These are phyloP conservation scores for Alternaria sp. DNA, from an alignment of 2,329 filamentous ascomycete species.

Conservation along the genomic window DNA sequence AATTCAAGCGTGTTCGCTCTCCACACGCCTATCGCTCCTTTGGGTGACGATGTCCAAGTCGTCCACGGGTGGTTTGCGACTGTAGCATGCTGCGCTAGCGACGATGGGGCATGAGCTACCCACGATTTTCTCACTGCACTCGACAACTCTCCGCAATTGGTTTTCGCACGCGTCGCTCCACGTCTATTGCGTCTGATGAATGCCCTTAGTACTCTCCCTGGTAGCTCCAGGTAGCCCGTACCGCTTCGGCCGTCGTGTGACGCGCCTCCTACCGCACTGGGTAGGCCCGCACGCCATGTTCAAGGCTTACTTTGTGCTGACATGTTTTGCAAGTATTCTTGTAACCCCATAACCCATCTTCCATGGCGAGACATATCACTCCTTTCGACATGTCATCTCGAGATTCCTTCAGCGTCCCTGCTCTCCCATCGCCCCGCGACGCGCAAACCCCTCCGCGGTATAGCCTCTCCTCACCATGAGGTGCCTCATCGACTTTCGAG, in stretches of 20 bases:
- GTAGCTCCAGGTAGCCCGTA: constrained; percentile 40
- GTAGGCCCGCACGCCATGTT: constrained; percentile 13
- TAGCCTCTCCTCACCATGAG: constrained; percentile 6
- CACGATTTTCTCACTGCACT: constrained; percentile 15
- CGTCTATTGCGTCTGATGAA: constrained; percentile 40
- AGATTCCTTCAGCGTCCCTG: neutral
- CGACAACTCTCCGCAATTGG: constrained; percentile 19
- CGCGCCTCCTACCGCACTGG: constrained; percentile 19
- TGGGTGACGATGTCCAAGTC: neutral
- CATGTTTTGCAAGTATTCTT: neutral
- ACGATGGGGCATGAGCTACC: constrained; percentile 16
- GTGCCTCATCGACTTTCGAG: neutral
- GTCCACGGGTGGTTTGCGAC: neutral
- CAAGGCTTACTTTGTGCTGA: neutral
- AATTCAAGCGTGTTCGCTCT: neutral
- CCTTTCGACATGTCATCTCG: neutral
- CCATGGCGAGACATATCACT: neutral
- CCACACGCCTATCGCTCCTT: neutral
- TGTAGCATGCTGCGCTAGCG: constrained; percentile 7
- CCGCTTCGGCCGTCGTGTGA: constrained; percentile 24
- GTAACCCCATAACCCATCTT: neutral
- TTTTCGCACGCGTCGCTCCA: constrained; percentile 11
- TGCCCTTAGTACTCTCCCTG: constrained; percentile 42
- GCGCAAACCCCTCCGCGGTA: neutral
- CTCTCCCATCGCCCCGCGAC: neutral